Percentiles rank a stretch among this genome's conserved stretches.
phyloP scores from a whole-genome alignment of 306 rosid species.

The Cicer arietinum region DNA sequence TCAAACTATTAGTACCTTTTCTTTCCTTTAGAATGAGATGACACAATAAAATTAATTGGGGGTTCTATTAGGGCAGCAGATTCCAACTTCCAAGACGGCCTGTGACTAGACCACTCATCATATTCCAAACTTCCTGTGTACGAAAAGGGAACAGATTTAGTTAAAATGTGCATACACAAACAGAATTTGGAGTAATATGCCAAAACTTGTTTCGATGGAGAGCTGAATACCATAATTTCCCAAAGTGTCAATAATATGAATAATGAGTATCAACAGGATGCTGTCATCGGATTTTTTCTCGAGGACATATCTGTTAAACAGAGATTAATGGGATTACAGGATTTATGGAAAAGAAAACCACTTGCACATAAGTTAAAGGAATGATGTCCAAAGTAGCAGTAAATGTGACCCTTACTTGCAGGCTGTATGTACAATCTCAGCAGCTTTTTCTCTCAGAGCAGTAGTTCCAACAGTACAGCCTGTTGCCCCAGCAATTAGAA shows the following conservation, averaged over 20 bases:
- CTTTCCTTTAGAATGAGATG: constrained; percentile 86
- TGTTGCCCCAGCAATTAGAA: constrained; percentile 94
- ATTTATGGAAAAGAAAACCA: constrained; percentile 33
- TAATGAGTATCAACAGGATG: constrained; percentile 83
- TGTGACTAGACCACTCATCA: constrained; percentile 97
- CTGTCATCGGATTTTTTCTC: constrained; percentile 96
- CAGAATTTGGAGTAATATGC: constrained; percentile 21
- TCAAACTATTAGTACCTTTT: constrained; percentile 65
- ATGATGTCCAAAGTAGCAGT: constrained; percentile 23
- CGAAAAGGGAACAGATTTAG: constrained; percentile 35
- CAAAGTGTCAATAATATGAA: constrained; percentile 94
- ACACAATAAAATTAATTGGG: constrained; percentile 80
- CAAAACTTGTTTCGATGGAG: constrained; percentile 20
- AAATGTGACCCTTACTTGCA: constrained; percentile 72
- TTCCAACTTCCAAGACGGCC: constrained; percentile 99
- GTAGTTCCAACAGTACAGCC: constrained; percentile 85
- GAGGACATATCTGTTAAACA: constrained; percentile 69
- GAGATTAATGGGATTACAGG: constrained; percentile 39
- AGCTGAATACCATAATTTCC: constrained; percentile 84
- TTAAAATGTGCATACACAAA: constrained; percentile 36
- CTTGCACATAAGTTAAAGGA: constrained; percentile 40
- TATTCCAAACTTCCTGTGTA: constrained; percentile 86
- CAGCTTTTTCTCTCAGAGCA: constrained; percentile 86
- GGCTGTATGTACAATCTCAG: constrained; percentile 81
- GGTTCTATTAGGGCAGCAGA: constrained; percentile 96